Conservation (phyloP, 148 eudicot genomes). For the Rhododendron ferrugineum region DNA sequence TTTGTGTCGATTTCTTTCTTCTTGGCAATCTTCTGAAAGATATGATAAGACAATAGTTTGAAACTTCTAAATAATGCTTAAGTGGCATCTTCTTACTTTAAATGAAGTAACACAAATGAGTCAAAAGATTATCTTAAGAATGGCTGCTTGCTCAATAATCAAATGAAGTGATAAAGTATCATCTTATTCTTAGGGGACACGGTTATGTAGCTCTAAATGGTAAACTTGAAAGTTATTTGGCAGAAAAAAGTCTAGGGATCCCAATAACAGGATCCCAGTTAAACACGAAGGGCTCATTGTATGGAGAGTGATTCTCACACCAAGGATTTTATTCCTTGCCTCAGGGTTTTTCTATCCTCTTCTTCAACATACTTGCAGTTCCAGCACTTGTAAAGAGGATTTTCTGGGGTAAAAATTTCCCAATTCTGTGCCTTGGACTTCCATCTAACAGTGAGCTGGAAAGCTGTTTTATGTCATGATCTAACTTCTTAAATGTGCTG, state of each 20-base stretch:
- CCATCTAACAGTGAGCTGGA: background rate
- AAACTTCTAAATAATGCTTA: background rate
- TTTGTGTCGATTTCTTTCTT: background rate
- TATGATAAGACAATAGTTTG: background rate
- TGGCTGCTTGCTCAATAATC: background rate
- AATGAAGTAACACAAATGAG: background rate
- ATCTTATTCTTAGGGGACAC: background rate
- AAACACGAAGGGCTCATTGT: background rate
- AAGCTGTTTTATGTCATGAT: background rate
- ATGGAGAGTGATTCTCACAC: background rate
- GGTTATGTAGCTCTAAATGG: background rate
- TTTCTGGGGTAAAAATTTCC: background rate
- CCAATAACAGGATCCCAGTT: background rate
- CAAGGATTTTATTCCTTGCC: background rate
- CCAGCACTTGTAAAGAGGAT: background rate
- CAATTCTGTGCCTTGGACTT: background rate
- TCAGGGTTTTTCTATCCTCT: background rate
- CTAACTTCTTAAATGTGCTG: background rate
- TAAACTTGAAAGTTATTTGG: background rate
- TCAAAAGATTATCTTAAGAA: background rate
- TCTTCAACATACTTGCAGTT: background rate
- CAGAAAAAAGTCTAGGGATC: background rate
- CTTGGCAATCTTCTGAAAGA: background rate
- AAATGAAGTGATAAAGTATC: background rate
- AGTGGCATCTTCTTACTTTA: background rate